Evolutionary conservation across 73 alveolate genomes (phyloP).

Genomic region (Paramecium sonneborni): DNA sequence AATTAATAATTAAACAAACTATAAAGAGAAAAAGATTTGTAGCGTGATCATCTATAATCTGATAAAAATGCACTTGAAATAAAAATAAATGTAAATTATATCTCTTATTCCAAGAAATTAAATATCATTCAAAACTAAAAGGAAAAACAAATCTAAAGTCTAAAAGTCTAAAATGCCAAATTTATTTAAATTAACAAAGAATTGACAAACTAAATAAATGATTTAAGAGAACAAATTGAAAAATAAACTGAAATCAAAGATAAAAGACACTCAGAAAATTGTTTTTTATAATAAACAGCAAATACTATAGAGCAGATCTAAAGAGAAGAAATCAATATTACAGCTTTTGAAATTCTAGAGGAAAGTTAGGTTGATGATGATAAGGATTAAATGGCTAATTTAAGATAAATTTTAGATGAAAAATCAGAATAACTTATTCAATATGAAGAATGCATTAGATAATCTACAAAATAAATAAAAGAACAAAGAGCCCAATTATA

Average conservation of each 20-base stretch:
- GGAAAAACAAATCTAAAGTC: not conserved
- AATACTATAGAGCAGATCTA: not conserved
- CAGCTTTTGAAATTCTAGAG: constrained; percentile 3
- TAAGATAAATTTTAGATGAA: not conserved
- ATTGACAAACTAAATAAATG: not conserved
- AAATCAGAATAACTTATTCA: not conserved
- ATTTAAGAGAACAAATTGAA: not conserved
- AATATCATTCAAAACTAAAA: not conserved
- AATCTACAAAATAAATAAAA: constrained; percentile 4
- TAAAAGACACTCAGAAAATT: not conserved
- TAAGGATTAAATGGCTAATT: not conserved
- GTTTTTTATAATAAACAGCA: not conserved
- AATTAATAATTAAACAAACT: not conserved
- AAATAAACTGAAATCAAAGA: not conserved
- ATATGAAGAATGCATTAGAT: constrained; percentile 4
- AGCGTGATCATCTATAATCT: not conserved
- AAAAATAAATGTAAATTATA: not conserved
- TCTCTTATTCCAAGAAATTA: not conserved
- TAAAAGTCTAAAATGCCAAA: not conserved
- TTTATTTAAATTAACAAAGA: not conserved
- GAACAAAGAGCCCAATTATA: not conserved
- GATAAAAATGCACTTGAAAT: not conserved
- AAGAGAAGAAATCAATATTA: constrained; percentile 22
- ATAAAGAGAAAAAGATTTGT: not conserved
- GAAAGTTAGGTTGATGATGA: constrained; percentile 13